Evolutionary conservation across 305 asterid species (phyloP), one percentile per base, ranked within the genome.

Genomic region (Solanum hybrid): DNA sequence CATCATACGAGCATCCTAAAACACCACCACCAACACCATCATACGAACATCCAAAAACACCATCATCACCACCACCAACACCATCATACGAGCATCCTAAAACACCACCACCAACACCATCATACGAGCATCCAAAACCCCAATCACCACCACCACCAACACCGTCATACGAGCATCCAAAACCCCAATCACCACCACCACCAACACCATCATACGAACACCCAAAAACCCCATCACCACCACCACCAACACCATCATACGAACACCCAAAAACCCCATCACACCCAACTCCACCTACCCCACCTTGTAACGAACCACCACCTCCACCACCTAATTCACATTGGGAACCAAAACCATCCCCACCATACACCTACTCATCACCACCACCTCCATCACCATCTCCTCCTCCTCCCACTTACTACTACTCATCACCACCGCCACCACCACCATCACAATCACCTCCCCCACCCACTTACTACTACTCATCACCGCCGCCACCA

Each of bases 21-120:
- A 60, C 91, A 11, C 91, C 89, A 10, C 92, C 94, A 36, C 94
- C 96, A 6, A 87, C 94, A 2, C 89, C 90, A 0, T 93, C 94
- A 78, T 27, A 81, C 1, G 69, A 26, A 2, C 42, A 76, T 4
- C 40, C 81, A 1, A 15, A 14, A 75, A 92, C 93, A 1, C 91
- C 91, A 7, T 88, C 91, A 0, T 42, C 94, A 35, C 91, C 94
- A 3, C 60, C 92, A 1, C 84, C 94, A 22, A 91, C 94, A 3
- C 77, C 92, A 1, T 91, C 95, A 3, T 86, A 90, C 14, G 77
- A 71, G 0, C 77, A 71, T 2, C 77, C 77, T n/a, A 11, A 26
- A 71, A 87, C 93, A 34, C 91, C 94, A 3, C 77, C 92, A 1
- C 90, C 95, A 0, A 84, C 94, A 0, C 95, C 96, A 1, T 92